Conservation (phyloP, 169 alveolate genomes). For the Plasmodium adleri region DNA sequence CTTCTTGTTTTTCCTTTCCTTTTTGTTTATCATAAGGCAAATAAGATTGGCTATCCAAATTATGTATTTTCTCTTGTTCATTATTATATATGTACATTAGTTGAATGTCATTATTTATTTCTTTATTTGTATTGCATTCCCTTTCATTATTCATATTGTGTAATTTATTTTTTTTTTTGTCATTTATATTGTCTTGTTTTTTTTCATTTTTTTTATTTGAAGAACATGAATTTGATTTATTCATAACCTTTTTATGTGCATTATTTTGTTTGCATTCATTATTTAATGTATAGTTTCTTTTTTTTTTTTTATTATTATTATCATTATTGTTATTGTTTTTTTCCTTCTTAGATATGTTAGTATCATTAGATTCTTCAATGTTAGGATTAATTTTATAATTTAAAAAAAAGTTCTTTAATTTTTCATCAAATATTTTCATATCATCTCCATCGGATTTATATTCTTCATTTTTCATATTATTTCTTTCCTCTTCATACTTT, state of each 20-base stretch:
- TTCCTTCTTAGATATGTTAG: conserved; percentile 6
- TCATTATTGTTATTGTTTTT: neutral
- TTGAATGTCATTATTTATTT: no score
- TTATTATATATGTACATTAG: no score
- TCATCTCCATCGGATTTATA: conserved; percentile 50
- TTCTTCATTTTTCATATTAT: conserved; percentile 23
- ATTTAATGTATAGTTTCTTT: conserved; percentile 2
- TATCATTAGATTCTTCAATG: conserved; percentile 9
- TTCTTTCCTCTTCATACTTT: conserved; percentile 62
- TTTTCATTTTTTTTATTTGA: neutral
- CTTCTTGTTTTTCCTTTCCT: no score
- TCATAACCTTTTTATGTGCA: neutral
- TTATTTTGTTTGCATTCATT: conserved; percentile 14
- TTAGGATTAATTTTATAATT: conserved; percentile 44
- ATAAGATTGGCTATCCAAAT: no score
- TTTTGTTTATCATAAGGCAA: no score
- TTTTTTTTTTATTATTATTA: conserved; percentile 5
- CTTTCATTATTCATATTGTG: no score
- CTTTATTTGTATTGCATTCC: no score
- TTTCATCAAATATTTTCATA: conserved; percentile 29
- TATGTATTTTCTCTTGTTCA: no score
- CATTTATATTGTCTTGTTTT: conserved; percentile 7
- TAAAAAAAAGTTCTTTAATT: conserved; percentile 38
- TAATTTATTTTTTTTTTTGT: neutral
- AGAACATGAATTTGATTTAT: neutral